Conservation (phyloP, 2,329 filamentous ascomycete species). For the Myriangium duriaei region DNA sequence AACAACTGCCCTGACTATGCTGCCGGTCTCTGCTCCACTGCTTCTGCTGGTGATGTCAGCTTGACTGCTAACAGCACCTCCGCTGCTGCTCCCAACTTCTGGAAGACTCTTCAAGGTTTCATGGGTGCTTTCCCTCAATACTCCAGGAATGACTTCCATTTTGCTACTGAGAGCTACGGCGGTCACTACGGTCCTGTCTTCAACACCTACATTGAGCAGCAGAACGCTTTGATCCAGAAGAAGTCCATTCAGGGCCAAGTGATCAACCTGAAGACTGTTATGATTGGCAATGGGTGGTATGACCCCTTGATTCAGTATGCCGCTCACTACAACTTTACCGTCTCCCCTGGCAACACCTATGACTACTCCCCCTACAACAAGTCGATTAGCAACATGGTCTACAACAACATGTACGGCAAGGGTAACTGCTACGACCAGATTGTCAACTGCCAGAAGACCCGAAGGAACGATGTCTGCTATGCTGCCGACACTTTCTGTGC, state of each 20-base stretch:
- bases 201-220: slow-evolving; percentile 15
- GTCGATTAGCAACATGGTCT: slow-evolving; percentile 37
- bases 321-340: slow-evolving; percentile 46
- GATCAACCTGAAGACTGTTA: slow-evolving; percentile 21
- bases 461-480: slow-evolving; percentile 39
- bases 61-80: slow-evolving; percentile 41
- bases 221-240: slow-evolving; percentile 10
- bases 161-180: slow-evolving; percentile 20
- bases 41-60: slow-evolving; percentile 38
- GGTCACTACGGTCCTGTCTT: slow-evolving; percentile 21
- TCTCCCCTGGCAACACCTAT: slow-evolving; percentile 45
- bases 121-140: slow-evolving; percentile 44
- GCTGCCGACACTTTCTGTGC: slow-evolving; percentile 45
- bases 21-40: slow-evolving; percentile 41
- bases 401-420: slow-evolving; percentile 47
- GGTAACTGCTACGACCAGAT: slow-evolving; percentile 49
- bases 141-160: slow-evolving; percentile 21
- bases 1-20: slow-evolving; percentile 41
- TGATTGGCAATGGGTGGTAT: slow-evolving; percentile 46
- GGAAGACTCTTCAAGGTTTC: slow-evolving; percentile 50
- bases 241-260: slow-evolving; percentile 13
- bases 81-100: slow-evolving; percentile 45
- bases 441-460: slow-evolving; percentile 41
- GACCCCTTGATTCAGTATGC: slow-evolving; percentile 44
- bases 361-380: slow-evolving; percentile 43